Base-by-base conservation (phyloP, 768 basidiomycete genomes). In the Gelatoporia subvermispora region DNA sequence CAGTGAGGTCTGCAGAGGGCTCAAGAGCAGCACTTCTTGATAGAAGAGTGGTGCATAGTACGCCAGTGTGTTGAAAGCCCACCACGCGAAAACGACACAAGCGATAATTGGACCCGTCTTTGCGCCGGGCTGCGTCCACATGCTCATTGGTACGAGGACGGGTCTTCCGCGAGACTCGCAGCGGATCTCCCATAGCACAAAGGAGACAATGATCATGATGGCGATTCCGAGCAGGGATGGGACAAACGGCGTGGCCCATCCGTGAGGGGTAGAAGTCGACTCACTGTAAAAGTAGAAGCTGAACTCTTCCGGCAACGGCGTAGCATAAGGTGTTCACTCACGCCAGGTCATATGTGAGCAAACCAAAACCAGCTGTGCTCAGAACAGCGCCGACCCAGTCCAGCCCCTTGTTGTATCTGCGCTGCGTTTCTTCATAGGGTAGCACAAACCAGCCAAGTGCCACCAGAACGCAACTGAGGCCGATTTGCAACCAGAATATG, bases 351-450 rank as follows among this genome's bases (percentile, higher is more conserved):
- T 64, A 69, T 17, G 61, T 65, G 5, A 69, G 55, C 18, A 69
- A 54, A n/a, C 61, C 68, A 35, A 69, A 51, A 7, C 68, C 68
- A 2, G 56, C 48, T 15, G 61, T 61, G 42, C 68, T 69, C 11
- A 69, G 54, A 10, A 64, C 24, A 3, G 65, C 65, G 20, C 68
- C 68, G 23, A 66, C 61, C 66, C 64, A 68, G 52, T 69, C 68
- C 17, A 69, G 43, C 8, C 68, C 68, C 47, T 66, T 68, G 22
- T 44, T 60, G 46, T 68, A 68, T 31, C 59, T 51, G n/a, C 37
- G 41, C 20, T 40, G 41, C n/a, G 37, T 43, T 13, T 49, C 48
- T n/a, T 60, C 53, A 11, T 51, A 39, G 35, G 51, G 63, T 28
- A 60, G 58, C 39, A 42, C 55, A 18, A 52, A 47, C 56, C 49